Evolutionary conservation across 2,329 filamentous ascomycete genomes (phyloP), one percentile per base, ranked within the genome.

Genomic region (Paracoccidioides brasiliensis): DNA sequence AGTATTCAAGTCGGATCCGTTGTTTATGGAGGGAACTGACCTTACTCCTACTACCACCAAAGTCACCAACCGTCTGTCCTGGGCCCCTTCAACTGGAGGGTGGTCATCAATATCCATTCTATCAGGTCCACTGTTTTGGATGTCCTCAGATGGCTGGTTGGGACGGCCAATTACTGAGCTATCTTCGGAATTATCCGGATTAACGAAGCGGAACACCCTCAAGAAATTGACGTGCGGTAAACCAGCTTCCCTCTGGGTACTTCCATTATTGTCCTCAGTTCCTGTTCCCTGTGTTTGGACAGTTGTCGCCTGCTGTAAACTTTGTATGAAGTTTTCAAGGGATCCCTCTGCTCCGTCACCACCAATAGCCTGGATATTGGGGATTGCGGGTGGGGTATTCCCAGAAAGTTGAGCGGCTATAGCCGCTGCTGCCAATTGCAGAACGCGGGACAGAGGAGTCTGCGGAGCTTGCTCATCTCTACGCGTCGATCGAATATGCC

Each of bases 11-110:
- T 67, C 62, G 22, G 72, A 70, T 30, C 71, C 67, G 12, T 72
- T 71, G 59, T 73, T 74, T 32, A 72, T 73, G 22, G 80, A 77
- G 37, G 78, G 81, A 56, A 85, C 82, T 32, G 82, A 84, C 54
- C 83, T 74, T 55, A 86, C 84, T 54, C 83, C 83, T 43, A 86
- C 83, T 53, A 86, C 83, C 45, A 86, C 84, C 59, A 86, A 78
- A 7, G 83, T 84, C 42, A 85, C 80, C 69, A 83, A 83, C 28
- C 83, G 75, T 49, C 78, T 78, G 55, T 78, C 76, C 30, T 64
- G 58, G 54, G 72, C 72, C 41, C 73, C 72, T 28, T 73, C 73
- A 46, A 69, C 57, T 59, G 66, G 63, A 8, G 41, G 44, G 12
- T 52, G 52, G 28, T 69, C 70, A 48, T 75, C 73, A 49, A 70